Base-by-base conservation (phyloP, 2,329 filamentous ascomycete species). In the Apiospora marii region DNA sequence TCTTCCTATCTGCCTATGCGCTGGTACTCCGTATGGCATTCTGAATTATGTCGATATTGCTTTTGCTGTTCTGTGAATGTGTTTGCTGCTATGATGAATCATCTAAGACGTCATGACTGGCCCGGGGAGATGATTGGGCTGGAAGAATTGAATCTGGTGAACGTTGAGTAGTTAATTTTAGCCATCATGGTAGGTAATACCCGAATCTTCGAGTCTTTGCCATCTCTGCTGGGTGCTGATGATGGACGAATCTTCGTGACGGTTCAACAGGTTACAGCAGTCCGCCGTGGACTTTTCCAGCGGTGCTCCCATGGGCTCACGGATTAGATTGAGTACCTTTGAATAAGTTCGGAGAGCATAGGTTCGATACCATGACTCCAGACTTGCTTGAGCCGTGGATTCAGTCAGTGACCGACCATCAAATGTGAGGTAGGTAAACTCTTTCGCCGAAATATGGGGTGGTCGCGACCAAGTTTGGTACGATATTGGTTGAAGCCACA, bases 91-190 rank as follows among this genome's bases (percentile, higher is more conserved):
- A 34, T 64, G 19, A 64, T 64, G 58, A 64, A 64, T 64, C 58
- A 64, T 64, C 58, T 41, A 64, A 41, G 58, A 64, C 58, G 58
- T 64, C 58, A 64, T 64, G 58, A 41, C 34, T n/a, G 19, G 34
- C 58, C 19, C 3, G 30, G 12, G 34, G 27, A 30, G 4, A 58
- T 58, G 30, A 22, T 19, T 22, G 19, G 53, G 53, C 8, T 61
- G 22, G 3, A 1, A 6, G 14, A 10, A 2, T 34, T 12, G 27
- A 14, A 30, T 22, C 27, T 34, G 27, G 53, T 27, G 27, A 6
- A 22, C 4, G n/a, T 64, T 14, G 34, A 34, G 24, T 22, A 7
- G 34, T 34, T 7, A 7, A 16, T 7, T 34, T 22, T 12, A n/a
- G 34, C 58, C 6, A 64, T n/a, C 34, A 41, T 41, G 34, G 58